phyloP scores from a whole-genome alignment of 305 asterid species.

The Solanum aculeatissimum region DNA sequence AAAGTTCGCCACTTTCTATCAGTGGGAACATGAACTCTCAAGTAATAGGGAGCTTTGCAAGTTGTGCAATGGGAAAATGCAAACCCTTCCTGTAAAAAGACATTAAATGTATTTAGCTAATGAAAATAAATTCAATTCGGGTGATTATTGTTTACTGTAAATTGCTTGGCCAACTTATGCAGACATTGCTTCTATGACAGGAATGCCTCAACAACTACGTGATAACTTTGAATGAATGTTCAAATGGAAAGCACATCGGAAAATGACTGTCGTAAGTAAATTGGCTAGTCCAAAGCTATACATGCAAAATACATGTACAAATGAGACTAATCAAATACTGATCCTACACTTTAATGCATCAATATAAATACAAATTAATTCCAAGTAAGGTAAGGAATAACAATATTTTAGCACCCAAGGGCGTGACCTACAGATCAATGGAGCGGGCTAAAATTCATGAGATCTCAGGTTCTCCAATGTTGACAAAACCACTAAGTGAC shows the following conservation, averaged over 20 bases:
- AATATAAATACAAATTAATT: slow-evolving; percentile 81
- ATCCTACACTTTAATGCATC: slow-evolving; percentile 52
- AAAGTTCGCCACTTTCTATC: slow-evolving; percentile 89
- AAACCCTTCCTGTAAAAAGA: slow-evolving; percentile 79
- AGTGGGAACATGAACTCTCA: slow-evolving; percentile 78
- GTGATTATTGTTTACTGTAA: neutral
- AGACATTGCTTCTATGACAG: neutral
- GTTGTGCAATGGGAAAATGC: slow-evolving; percentile 98
- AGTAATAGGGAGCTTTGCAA: slow-evolving; percentile 92
- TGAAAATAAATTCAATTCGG: neutral
- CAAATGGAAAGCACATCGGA: neutral
- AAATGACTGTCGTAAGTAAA: neutral
- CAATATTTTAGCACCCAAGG: neutral
- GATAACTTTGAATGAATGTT: neutral
- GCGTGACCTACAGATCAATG: neutral
- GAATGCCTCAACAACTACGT: neutral
- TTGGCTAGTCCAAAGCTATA: neutral
- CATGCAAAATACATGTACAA: neutral
- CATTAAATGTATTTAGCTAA: neutral
- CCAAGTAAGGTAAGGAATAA: slow-evolving; percentile 13
- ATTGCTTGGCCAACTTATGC: neutral
- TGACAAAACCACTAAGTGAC: neutral
- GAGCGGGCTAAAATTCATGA: neutral
- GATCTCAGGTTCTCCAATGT: neutral
- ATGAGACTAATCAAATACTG: neutral